Conservation (phyloP, 2,329 filamentous ascomycete species). For the Hypoxylon sp. region DNA sequence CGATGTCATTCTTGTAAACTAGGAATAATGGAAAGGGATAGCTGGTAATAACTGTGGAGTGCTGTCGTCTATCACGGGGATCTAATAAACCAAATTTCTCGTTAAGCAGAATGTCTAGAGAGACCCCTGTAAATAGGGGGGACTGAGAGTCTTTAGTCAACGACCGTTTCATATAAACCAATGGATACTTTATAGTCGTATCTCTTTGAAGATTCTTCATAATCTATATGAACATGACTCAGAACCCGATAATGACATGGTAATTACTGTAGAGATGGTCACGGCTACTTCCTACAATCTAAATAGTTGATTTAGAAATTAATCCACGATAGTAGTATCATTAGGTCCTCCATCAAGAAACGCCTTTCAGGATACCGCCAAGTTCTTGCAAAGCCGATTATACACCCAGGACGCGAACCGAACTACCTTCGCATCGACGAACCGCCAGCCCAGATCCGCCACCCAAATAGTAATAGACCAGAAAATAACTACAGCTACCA, state of each 20-base stretch:
- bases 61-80: background rate
- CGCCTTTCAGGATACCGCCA: background rate
- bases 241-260: too few species aligned
- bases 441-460: slow-evolving; percentile 45
- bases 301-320: too few species aligned
- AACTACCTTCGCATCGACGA: slow-evolving; percentile 45
- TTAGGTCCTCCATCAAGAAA: background rate
- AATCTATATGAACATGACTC: too few species aligned
- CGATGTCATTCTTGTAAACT: background rate
- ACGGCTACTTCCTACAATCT: too few species aligned
- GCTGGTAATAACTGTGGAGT: background rate
- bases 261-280: too few species aligned
- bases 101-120: too few species aligned
- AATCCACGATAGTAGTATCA: too few species aligned
- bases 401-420: slow-evolving; percentile 43
- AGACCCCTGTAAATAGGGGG: too few species aligned
- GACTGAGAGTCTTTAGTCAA: too few species aligned
- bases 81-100: background rate
- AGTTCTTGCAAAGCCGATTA: slow-evolving; percentile 28
- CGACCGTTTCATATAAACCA: too few species aligned
- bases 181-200: too few species aligned
- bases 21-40: background rate
- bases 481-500: slow-evolving; percentile 27
- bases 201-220: too few species aligned
- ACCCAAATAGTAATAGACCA: slow-evolving; percentile 42